Evolutionary conservation across 306 rosid genomes (phyloP).

Genomic region (Prunus davidiana): DNA sequence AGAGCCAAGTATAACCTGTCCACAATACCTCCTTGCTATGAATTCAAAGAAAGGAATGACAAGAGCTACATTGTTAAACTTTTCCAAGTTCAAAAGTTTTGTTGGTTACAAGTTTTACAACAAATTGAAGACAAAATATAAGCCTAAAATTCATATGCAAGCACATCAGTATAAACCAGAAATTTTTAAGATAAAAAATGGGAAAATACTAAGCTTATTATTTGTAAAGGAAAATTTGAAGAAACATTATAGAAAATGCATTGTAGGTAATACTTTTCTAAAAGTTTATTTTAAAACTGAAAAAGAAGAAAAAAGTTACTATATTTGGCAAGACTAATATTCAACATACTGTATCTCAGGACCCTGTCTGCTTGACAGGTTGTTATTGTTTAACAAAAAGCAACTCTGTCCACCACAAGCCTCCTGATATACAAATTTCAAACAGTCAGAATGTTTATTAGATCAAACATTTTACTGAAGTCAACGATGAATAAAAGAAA

Average conservation of each 20-base stretch:
- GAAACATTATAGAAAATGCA: not conserved
- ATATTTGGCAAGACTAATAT: not conserved
- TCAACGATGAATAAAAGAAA: not conserved
- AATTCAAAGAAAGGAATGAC: no score
- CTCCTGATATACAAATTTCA: constrained; percentile 42
- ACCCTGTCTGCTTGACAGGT: constrained; percentile 43
- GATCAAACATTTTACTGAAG: not conserved
- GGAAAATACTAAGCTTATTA: not conserved
- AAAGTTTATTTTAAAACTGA: not conserved
- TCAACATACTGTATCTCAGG: constrained; percentile 67
- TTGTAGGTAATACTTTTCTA: not conserved
- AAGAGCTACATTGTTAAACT: constrained; percentile 8
- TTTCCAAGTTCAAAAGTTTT: not conserved
- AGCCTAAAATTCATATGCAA: not conserved
- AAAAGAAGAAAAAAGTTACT: constrained; percentile 6
- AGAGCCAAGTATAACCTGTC: not conserved
- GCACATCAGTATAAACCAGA: not conserved
- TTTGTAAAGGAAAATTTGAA: not conserved
- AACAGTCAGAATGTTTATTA: constrained; percentile 2
- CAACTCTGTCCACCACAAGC: constrained; percentile 77
- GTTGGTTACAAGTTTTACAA: not conserved
- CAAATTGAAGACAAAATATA: not conserved
- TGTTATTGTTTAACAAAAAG: constrained; percentile 60
- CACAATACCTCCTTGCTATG: not conserved
- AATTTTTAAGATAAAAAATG: not conserved